Base-by-base conservation (phyloP, 495 filamentous ascomycete genomes). In the Bacidia rubella region DNA sequence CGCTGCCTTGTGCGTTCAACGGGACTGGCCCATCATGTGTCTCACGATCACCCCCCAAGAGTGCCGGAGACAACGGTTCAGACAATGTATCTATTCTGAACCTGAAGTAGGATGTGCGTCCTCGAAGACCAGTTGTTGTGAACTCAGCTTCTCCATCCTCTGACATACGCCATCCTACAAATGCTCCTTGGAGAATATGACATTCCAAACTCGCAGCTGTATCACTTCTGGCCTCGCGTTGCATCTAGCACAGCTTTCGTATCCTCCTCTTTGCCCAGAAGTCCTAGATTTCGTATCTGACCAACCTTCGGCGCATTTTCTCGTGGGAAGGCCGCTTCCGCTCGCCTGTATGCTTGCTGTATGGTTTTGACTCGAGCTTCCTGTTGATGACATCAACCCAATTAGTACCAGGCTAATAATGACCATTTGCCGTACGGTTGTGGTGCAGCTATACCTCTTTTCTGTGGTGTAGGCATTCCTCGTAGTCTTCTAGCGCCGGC, bases 391-490 rank as follows among this genome's bases (percentile, higher is more conserved):
- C 42, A 24, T 23, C 29, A 35, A n/a, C n/a, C n/a, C n/a, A n/a
- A n/a, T n/a, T n/a, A n/a, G n/a, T n/a, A n/a, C n/a, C n/a, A n/a
- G n/a, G n/a, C n/a, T n/a, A n/a, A n/a, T n/a, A n/a, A 26, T 48
- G 3, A 38, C 56, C 27, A 54, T 48, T 47, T 52, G 56, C 25
- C n/a, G n/a, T n/a, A n/a, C n/a, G n/a, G n/a, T n/a, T n/a, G 23
- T 56, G 29, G 23, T 10, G 24, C 51, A 58, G 49, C 68, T 77
- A 58, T 59, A 95, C 92, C 87, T 98, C 92, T 72, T 97, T 96
- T 70, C 78, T 84, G 75, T 98, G 92, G 66, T 98, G 90, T 63
- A 98, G 74, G 72, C 93, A 98, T 74, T 98, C 92, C 69, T 94
- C 86, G 75, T 97, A 97, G 63, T 99, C 92, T 64, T 97, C 92